phyloP scores from a whole-genome alignment of 371 early-diverging fungal species.

The Mortierella sp. region DNA sequence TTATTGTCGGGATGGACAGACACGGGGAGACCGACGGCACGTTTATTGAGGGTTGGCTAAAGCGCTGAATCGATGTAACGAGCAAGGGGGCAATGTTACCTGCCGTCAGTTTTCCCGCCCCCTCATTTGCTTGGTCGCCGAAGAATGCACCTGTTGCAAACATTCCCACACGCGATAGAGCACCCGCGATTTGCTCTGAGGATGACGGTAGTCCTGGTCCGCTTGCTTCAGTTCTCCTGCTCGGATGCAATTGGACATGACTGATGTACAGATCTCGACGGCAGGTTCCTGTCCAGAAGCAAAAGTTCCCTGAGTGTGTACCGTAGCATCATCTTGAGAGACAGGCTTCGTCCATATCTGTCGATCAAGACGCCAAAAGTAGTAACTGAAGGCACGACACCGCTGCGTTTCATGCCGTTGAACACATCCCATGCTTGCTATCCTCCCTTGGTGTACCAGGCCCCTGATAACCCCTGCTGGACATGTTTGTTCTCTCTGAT shows the following conservation, averaged over 20 bases:
- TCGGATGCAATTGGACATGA: conserved; percentile 38
- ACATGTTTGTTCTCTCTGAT: conserved; percentile 15
- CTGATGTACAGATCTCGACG: conserved; percentile 37
- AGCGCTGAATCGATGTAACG: too few relatives aligned
- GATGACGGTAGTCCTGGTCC: conserved; percentile 20
- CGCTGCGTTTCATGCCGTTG: conserved; percentile 33
- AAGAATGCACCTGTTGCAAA: too few relatives aligned
- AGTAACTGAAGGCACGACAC: conserved; percentile 14
- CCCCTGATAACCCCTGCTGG: conserved; percentile 37
- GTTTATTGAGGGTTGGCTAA: too few relatives aligned
- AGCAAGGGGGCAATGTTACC: too few relatives aligned
- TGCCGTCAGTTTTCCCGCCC: too few relatives aligned
- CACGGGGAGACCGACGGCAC: too few relatives aligned
- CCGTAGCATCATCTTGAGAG: conserved; percentile 22
- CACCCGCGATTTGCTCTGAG: conserved; percentile 3
- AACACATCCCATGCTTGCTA: conserved; percentile 44
- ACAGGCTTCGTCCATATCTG: conserved; percentile 34
- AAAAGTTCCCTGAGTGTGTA: conserved; percentile 9
- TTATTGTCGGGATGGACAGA: too few relatives aligned
- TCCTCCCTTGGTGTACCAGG: conserved; percentile 22
- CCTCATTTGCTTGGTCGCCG: too few relatives aligned
- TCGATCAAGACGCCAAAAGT: conserved; percentile 37
- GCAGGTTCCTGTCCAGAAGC: conserved; percentile 19
- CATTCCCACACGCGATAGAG: too few relatives aligned
- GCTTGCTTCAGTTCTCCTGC: conserved; percentile 26